Base-by-base conservation (phyloP, 73 alveolate genomes). In the Strombidium stylifer region DNA sequence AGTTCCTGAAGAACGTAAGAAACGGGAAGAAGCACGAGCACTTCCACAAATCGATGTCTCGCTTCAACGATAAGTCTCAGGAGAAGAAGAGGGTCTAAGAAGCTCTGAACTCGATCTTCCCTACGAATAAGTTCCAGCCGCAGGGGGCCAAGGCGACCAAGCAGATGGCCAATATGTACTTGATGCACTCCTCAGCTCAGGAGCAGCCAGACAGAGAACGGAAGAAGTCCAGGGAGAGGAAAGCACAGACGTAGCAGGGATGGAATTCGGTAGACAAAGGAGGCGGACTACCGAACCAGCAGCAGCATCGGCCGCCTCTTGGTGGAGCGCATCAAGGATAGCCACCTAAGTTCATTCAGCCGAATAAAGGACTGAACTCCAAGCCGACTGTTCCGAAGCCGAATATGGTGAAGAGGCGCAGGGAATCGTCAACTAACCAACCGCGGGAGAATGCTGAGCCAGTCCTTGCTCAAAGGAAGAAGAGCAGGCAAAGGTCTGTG, bases 41-140 rank as follows among this genome's bases (percentile, higher is more conserved):
- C 16, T 71, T 69, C 14, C 26, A 53, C 18, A 47, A 30, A 31
- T 18, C 53, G 14, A 14, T 69, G 6, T 36, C 39, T 31, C 45
- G 16, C 14, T 67, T 49, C 46, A 32, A 48, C 48, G 32, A 53
- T 30, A 21, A 42, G 10, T 34, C 70, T 15, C 69, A 26, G 11
- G 56, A 53, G 21, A 53, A 53, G 41, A 69, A 53, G 34, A 52
- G 45, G 51, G 45, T 14, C 32, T 1, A 44, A 30, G 30, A 64
- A 39, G 69, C 72, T 8, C 35, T 69, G 1, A 69, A 37, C 58
- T 52, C 51, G 40, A 69, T 69, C n/a, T 69, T 69, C 32, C 82
- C 82, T 15, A 47, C 68, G 0, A 69, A 53, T 7, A 35, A 69
- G 31, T 69, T 52, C 25, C 72, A 72, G 8, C 45, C 53, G 11